Percentiles rank a stretch among this genome's conserved stretches.
These are phyloP conservation scores for Handroanthus guayacan DNA, from an alignment of 257 asterid species.

Conservation along the genomic window DNA sequence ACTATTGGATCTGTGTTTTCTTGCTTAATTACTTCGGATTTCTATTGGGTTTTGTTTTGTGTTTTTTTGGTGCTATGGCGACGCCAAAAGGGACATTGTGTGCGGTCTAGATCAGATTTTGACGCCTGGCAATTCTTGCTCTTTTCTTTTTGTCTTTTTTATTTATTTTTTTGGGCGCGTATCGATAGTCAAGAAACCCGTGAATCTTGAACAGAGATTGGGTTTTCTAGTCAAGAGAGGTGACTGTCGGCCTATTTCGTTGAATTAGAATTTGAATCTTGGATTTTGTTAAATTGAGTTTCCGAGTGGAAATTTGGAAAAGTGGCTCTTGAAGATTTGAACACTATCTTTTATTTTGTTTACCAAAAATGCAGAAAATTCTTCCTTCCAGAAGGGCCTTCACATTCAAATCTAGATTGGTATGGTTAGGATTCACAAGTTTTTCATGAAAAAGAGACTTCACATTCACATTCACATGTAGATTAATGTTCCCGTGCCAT, in stretches of 20 bases:
- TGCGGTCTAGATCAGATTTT: slow-evolving; percentile 32
- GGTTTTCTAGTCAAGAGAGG: not conserved
- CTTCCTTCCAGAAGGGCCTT: not conserved
- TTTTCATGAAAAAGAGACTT: slow-evolving; percentile 17
- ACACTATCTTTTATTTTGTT: not conserved
- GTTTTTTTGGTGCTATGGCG: slow-evolving; percentile 9
- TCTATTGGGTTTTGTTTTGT: slow-evolving; percentile 3
- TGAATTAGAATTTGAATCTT: slow-evolving; percentile 13
- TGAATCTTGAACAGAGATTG: slow-evolving; percentile 15
- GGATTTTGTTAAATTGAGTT: slow-evolving; percentile 24
- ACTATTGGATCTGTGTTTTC: slow-evolving; percentile 42
- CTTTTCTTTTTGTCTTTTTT: not conserved
- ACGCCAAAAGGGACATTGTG: not conserved
- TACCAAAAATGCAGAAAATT: slow-evolving; percentile 12
- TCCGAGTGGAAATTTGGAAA: not conserved
- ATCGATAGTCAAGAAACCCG: not conserved
- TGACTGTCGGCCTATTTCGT: slow-evolving; percentile 13
- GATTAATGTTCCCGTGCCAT: slow-evolving; percentile 27
- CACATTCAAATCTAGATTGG: slow-evolving; percentile 18
- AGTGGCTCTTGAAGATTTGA: slow-evolving; percentile 11
- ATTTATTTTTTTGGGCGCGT: not conserved
- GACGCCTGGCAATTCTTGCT: not conserved
- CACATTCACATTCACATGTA: slow-evolving; percentile 31
- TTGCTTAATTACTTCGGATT: slow-evolving; percentile 13
- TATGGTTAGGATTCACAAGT: not conserved